Evolutionary conservation across 2,329 filamentous ascomycete genomes (phyloP), one percentile per base, ranked within the genome.

Genomic region (Cordyceps cateniannulata): DNA sequence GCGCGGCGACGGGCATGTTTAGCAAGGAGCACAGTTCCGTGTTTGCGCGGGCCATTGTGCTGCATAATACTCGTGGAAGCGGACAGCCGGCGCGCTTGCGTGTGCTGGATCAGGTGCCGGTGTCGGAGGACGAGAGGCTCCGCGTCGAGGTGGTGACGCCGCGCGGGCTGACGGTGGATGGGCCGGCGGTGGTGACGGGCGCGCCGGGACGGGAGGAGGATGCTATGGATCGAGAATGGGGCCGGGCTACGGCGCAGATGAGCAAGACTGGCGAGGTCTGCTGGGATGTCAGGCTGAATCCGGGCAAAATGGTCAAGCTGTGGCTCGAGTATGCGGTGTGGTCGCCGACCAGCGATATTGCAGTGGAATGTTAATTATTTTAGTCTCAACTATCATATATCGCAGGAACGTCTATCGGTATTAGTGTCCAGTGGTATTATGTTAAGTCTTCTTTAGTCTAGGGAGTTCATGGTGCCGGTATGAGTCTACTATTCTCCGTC

Each of bases 261-360:
- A 81, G 79, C 69, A 84, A 84, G 71, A 75, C 72, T 5, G 85
- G 85, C 2, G 80, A 86, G 70, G 70, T 88, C 5, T 70, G 71
- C 59, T 88, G 85, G 84, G 77, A 82, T 57, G 78, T 88, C 12
- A 76, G 70, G 48, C 70, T 89, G 55, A 81, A 85, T 62, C 77
- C 83, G 0, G 84, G 85, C 27, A 78, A 79, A 66, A 77, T 80
- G 3, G 81, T 83, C 18, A 81, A 80, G 70, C 70, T 89, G 63
- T 73, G 73, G 25, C 68, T 90, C 62, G 84, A 86, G 73, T 89
- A 89, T 71, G 79, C 83, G 62, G 80, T 86, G 20, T 78, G 77
- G 24, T 75, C 83, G 65, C 86, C 86, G 1, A 71, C 71, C 18
- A 79, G 79, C 9, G 81, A 85, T 62, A 68, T 24, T 1, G 54